Evolutionary conservation across 208 protist species (phyloP).

Genomic region (Acanthamoeba rhysodes): DNA sequence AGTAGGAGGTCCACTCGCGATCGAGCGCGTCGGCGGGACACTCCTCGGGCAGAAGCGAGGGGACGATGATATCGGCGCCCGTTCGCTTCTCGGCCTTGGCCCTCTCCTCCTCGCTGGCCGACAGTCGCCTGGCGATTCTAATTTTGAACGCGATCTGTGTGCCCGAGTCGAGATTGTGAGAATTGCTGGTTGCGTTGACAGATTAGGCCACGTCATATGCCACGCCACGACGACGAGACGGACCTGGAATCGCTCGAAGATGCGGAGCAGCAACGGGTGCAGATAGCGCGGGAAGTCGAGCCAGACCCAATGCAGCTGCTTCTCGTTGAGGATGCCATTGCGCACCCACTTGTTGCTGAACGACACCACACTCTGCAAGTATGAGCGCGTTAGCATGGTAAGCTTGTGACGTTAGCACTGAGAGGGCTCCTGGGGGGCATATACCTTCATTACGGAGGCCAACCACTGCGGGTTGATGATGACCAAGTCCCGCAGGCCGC

Average conservation of each 20-base stretch:
- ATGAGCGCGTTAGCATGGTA: not conserved
- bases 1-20: conserved; percentile 17
- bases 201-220: not conserved
- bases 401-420: not conserved
- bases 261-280: conserved; percentile 41
- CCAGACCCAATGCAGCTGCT: conserved; percentile 69
- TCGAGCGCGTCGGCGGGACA: conserved; percentile 3
- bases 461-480: conserved; percentile 63
- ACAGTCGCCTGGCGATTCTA: not conserved
- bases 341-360: conserved; percentile 67
- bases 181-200: not conserved
- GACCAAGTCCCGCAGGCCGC: conserved; percentile 23
- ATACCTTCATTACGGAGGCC: conserved; percentile 75
- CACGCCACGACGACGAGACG: not conserved
- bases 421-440: not conserved
- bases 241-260: conserved; percentile 68
- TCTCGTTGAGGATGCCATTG: conserved; percentile 63
- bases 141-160: conserved; percentile 8
- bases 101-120: conserved; percentile 52
- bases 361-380: conserved; percentile 34
- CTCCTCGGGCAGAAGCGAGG: conserved; percentile 45
- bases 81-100: conserved; percentile 53
- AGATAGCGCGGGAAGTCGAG: conserved; percentile 59
- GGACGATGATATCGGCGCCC: conserved; percentile 42
- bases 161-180: not conserved